Percentiles rank a stretch among this genome's conserved stretches.
Evolutionary conservation across 805 yeast genomes (phyloP).

Genomic region (Saturnispora mendoncae): DNA sequence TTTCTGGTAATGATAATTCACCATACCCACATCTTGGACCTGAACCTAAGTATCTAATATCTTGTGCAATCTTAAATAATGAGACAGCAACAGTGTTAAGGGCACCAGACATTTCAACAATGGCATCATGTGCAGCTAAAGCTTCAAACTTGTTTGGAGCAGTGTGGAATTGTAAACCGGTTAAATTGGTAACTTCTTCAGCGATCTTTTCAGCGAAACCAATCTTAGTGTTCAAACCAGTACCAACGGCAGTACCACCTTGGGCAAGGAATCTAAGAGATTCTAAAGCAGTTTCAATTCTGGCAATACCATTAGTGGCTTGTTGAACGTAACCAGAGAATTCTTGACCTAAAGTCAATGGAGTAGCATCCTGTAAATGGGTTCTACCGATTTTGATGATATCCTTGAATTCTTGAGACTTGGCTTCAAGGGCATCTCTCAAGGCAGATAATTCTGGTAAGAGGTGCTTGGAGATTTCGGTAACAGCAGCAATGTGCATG

Average conservation of each 20-base stretch:
- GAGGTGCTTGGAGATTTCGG: slow-evolving; percentile 67
- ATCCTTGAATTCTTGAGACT: slow-evolving; percentile 73
- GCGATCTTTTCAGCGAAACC: slow-evolving; percentile 90
- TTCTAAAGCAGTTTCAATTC: slow-evolving; percentile 72
- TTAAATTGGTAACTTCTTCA: slow-evolving; percentile 70
- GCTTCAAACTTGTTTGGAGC: slow-evolving; percentile 99
- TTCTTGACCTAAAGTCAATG: slow-evolving; percentile 96
- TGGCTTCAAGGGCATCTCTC: slow-evolving; percentile 67
- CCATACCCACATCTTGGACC: slow-evolving; percentile 99
- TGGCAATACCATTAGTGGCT: slow-evolving; percentile 77
- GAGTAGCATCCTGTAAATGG: slow-evolving; percentile 97
- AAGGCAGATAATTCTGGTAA: slow-evolving; percentile 73
- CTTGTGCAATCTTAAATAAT: slow-evolving; percentile 93
- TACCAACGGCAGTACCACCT: slow-evolving; percentile 99
- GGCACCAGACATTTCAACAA: slow-evolving; percentile 97
- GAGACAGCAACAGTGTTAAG: slow-evolving; percentile 91
- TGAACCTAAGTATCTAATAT: slow-evolving; percentile 94
- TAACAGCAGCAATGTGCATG: slow-evolving; percentile 98
- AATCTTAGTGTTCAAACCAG: slow-evolving; percentile 89
- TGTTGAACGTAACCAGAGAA: slow-evolving; percentile 95
- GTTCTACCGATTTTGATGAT: slow-evolving; percentile 99
- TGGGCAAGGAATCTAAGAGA: slow-evolving; percentile 82
- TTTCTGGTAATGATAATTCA: slow-evolving; percentile 89
- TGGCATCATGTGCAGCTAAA: slow-evolving; percentile 96
- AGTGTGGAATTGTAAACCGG: slow-evolving; percentile 83